These are phyloP conservation scores for Parastagonospora avenae DNA, from an alignment of 2,329 filamentous ascomycete species.

Conservation along the genomic window DNA sequence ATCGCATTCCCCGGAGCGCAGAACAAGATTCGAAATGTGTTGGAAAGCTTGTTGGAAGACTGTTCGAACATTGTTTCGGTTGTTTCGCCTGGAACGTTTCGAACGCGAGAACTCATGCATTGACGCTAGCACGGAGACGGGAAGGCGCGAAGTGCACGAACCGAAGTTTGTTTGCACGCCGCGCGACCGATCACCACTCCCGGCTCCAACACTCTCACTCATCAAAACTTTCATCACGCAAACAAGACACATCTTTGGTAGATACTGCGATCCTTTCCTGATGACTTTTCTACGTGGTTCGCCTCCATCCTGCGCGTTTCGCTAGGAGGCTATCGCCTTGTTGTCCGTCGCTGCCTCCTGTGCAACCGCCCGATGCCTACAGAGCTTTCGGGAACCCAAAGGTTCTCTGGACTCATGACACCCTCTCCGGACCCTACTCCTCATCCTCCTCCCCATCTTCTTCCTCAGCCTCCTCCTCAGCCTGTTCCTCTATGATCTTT, in stretches of 20 bases:
- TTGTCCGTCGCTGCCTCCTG: no score
- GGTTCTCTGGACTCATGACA: neutral
- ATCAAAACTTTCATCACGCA: neutral
- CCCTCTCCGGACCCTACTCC: neutral
- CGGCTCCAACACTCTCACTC: conserved; percentile 6
- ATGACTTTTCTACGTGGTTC: neutral
- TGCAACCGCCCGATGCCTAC: no score
- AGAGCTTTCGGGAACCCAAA: neutral
- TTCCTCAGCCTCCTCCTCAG: neutral
- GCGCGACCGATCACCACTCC: conserved; percentile 10
- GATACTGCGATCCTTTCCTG: neutral
- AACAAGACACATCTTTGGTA: neutral
- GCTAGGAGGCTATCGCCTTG: no score
- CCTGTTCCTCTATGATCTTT: conserved; percentile 2
- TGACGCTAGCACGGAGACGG: conserved; percentile 10
- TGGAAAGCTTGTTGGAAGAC: conserved; percentile 14
- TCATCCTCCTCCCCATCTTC: neutral
- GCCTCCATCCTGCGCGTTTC: neutral
- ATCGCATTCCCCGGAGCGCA: neutral
- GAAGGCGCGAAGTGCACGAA: conserved; percentile 10
- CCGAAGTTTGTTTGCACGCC: conserved; percentile 24
- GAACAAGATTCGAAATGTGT: conserved; percentile 8
- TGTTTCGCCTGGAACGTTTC: conserved; percentile 7
- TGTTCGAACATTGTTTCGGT: conserved; percentile 26
- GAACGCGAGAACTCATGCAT: conserved; percentile 2